Evolutionary conservation across 1,139 yeast genomes (phyloP), one percentile per base, ranked within the genome.

Genomic region (Debaryomyces subglobosus): DNA sequence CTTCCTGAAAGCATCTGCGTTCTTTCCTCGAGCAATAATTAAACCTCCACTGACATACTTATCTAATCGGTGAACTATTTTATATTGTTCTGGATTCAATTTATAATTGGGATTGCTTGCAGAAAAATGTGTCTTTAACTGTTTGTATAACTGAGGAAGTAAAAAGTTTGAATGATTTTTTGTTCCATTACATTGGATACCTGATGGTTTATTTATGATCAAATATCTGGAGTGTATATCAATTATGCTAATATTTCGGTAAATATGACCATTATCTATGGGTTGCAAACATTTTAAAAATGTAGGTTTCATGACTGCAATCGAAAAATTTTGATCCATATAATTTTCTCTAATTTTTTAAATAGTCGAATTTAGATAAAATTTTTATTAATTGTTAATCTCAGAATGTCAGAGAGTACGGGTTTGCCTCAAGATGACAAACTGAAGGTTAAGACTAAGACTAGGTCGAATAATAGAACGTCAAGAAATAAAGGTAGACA

Each of bases 1-100:
- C 13, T 30, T 40, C 30, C 43, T 33, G 20, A 41, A 35, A 4
- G 37, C 16, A 24, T 35, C 15, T 7, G 42, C 48, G 20, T 40
- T 23, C 20, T 41, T 42, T 12, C 42, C 32, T 12, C 45, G 44
- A 41, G 64, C 60, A 3, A 64, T 58, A 8, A 62, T 38, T 44
- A 64, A 41, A 4, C 67, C 69, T 1, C 69, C 69, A 3, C 65
- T 61, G 15, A 63, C 67, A 49, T 53, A 61, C 47, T 58, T 51
- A 47, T 64, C 68, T 18, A 64, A 48, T 40, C 69, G 48, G 44
- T 63, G 68, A 3, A 62, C 56, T 21, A 62, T 43, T 39, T 58
- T 51, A 42, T 61, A 58, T 37, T 54, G 53, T 2, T 46, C 42
- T 3, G 59, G 50, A 35, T 54, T 49, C 13, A 56, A 40, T 29